Evolutionary conservation across 2,329 filamentous ascomycete species (phyloP), one percentile per base, ranked within the genome.

Genomic region (Aureobasidium sp.): DNA sequence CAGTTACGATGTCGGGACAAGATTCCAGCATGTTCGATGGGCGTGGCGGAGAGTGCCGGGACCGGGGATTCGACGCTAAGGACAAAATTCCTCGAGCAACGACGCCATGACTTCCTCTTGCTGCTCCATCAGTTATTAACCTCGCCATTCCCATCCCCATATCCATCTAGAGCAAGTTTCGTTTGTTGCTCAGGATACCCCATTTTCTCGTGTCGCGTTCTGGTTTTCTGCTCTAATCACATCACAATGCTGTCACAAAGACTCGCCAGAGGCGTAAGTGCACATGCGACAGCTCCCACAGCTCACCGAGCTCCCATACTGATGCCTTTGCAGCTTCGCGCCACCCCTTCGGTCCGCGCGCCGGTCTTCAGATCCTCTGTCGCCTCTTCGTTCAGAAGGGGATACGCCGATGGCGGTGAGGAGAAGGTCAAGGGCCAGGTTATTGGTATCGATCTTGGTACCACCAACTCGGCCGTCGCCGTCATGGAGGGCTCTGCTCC

Each of bases 361-460:
- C 71, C 72, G 65, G 70, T 69, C 67, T 68, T 69, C 69, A 87
- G 87, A 79, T 84, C 87, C 70, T 86, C 90, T 68, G 77, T 90
- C 71, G 82, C 82, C 68, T 85, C 89, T 67, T 85, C 85, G 71
- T 90, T 93, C 75, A 85, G 87, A 73, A 74, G 79, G 69, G 84
- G 89, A 72, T 91, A 89, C 80, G 88, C 89, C 27, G 87, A 89
- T 68, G 85, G 84, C 72, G 80, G 80, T 64, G 80, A 84, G 69
- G 91, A 96, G 79, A 93, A 97, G 87, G 87, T 95, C 74, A 99
- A 97, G 80, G 94, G 97, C 79, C 94, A 94, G 89, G 94, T 94
- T 86, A 91, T 97, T 83, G 94, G 94, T 87, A 99, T 99, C 84
- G 94, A 99, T 88, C 86, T 99, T 83, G 94, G 93, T 81, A 99